Evolutionary conservation across 805 yeast genomes (phyloP).

Genomic region (Clavispora phyllophila): DNA sequence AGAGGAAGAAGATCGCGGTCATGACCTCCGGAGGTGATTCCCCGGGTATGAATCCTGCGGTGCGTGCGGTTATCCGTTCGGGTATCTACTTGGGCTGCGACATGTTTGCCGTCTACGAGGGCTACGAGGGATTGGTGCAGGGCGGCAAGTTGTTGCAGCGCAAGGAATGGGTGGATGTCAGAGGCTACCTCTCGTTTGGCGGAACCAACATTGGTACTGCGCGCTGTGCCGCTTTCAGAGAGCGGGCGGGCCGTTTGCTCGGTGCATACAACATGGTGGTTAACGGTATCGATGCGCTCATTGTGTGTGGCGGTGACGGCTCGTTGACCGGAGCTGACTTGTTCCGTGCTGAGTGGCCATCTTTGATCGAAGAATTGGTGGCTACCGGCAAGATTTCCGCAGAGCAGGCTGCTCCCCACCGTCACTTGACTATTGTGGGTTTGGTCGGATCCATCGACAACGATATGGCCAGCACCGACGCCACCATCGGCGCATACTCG

Average conservation of each 20-base stretch:
- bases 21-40: constrained; percentile 99
- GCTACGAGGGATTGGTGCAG: constrained; percentile 85
- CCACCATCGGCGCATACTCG: constrained; percentile 94
- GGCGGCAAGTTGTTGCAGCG: constrained; percentile 76
- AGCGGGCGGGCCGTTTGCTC: constrained; percentile 74
- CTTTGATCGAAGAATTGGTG: constrained; percentile 68
- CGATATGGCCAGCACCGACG: constrained; percentile 96
- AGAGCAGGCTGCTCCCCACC: constrained; percentile 57
- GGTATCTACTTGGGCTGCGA: constrained; percentile 87
- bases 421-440: constrained; percentile 82
- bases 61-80: constrained; percentile 90
- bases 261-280: constrained; percentile 83
- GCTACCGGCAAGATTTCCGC: constrained; percentile 50
- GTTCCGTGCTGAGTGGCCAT: constrained; percentile 93
- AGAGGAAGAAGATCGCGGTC: constrained; percentile 61
- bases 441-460: constrained; percentile 96
- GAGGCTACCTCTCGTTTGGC: constrained; percentile 89
- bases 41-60: constrained; percentile 97
- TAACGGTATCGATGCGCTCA: constrained; percentile 88
- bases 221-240: constrained; percentile 78
- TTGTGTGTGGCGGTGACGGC: constrained; percentile 99
- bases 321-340: constrained; percentile 96
- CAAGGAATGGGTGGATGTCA: constrained; percentile 90
- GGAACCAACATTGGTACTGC: constrained; percentile 98
- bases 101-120: constrained; percentile 87